Conservation (phyloP, 768 basidiomycete species). For the Cubamyces sp. region DNA sequence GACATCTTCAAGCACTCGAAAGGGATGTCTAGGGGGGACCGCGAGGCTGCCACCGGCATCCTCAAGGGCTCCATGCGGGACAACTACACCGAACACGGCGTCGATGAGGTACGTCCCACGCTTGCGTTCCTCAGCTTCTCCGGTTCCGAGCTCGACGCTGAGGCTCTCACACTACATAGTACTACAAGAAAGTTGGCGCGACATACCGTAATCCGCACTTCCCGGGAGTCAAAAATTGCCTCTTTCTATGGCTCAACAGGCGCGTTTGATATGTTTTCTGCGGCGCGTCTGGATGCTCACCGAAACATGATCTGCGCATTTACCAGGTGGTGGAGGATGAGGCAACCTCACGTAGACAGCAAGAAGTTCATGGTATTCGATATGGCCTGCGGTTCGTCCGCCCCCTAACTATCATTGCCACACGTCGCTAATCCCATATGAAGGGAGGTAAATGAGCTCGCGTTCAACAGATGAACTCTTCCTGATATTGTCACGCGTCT, state of each 20-base stretch:
- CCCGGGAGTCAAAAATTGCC: constrained; percentile 60
- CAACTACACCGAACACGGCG: constrained; percentile 56
- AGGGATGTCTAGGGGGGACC: constrained; percentile 33
- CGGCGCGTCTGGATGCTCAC: background rate
- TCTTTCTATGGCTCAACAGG: constrained; percentile 58
- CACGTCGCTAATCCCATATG: background rate
- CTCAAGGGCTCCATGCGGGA: constrained; percentile 50
- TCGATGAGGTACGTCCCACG: constrained; percentile 50
- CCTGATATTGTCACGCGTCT: constrained; percentile 13
- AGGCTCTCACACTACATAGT: constrained; percentile 39
- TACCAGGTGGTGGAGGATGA: constrained; percentile 42
- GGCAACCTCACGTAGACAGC: constrained; percentile 35
- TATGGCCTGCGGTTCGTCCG: constrained; percentile 52
- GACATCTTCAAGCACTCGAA: constrained; percentile 15
- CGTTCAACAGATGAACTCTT: background rate
- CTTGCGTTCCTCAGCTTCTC: background rate
- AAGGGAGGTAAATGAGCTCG: constrained; percentile 34
- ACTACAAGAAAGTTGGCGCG: constrained; percentile 65
- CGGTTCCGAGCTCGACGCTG: background rate
- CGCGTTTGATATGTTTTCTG: constrained; percentile 23
- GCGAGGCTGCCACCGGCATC: constrained; percentile 31
- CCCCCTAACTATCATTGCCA: background rate
- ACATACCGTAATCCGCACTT: constrained; percentile 78
- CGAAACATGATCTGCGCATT: constrained; percentile 4
- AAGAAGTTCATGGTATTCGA: constrained; percentile 52